A percentile compares a stretch with the other conserved stretches of the same genome.
Evolutionary conservation across 2,329 filamentous ascomycete species (phyloP).

Genomic region (Fusarium globosum): DNA sequence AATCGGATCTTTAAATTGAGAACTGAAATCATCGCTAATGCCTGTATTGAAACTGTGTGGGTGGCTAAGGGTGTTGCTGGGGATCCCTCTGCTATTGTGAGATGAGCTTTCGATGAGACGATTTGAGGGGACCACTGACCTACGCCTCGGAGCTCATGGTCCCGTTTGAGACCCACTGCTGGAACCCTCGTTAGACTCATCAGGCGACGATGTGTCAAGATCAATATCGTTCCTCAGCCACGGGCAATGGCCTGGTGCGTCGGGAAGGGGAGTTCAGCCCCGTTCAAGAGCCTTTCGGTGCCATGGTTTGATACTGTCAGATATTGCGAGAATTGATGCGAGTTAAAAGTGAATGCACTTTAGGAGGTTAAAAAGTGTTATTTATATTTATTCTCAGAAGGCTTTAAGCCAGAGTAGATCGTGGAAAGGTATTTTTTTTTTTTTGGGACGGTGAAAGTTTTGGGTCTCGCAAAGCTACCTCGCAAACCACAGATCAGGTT

Average conservation of each 20-base stretch:
- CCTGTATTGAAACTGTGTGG: not conserved
- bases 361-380: too few relatives aligned
- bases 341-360: too few relatives aligned
- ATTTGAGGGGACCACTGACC: not conserved
- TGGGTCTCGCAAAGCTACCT: not conserved
- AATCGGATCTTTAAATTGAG: not conserved
- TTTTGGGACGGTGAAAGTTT: not conserved
- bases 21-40: too few relatives aligned
- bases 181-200: not conserved
- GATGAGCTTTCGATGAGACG: not conserved
- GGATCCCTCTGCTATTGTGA: not conserved
- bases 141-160: not conserved
- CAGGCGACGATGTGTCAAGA: not conserved
- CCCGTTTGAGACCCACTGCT: fast-evolving
- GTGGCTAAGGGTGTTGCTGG: not conserved
- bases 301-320: not conserved
- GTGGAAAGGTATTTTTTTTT: not conserved
- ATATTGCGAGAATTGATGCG: not conserved
- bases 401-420: not conserved
- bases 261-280: not conserved
- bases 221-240: not conserved
- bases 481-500: not conserved
- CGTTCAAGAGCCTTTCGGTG: not conserved
- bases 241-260: not conserved
- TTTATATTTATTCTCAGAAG: not conserved